These are phyloP conservation scores for Solanum clarkiae DNA, from an alignment of 257 asterid species.

Conservation along the genomic window DNA sequence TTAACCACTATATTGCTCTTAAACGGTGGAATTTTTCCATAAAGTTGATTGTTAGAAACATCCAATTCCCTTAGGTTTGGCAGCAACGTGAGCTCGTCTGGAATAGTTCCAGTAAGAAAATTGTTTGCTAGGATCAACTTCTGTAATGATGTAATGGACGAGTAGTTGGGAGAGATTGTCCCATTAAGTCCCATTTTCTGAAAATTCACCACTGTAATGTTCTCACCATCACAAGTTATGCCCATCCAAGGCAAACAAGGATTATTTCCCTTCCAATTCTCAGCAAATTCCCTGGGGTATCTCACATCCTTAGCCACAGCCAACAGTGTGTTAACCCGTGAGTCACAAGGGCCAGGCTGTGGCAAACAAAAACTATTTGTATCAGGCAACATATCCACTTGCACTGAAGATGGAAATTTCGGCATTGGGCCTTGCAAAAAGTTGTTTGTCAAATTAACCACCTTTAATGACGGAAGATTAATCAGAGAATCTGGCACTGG, in stretches of 20 bases:
- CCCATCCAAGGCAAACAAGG: constrained; percentile 5
- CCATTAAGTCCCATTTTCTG: constrained; percentile 6
- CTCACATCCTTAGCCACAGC: not conserved
- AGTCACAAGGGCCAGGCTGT: not conserved
- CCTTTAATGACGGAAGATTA: not conserved
- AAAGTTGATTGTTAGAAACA: constrained; percentile 7
- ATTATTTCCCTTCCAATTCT: constrained; percentile 10
- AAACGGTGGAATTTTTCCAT: not conserved
- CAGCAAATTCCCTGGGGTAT: not conserved
- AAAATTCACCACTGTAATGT: constrained; percentile 4
- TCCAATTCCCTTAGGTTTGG: not conserved
- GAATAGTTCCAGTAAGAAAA: not conserved
- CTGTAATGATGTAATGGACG: not conserved
- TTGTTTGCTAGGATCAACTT: constrained; percentile 1
- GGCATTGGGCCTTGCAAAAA: constrained; percentile 4
- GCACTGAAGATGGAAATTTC: not conserved
- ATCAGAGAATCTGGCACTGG: constrained; percentile 3
- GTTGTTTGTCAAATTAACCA: not conserved
- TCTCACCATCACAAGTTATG: not conserved
- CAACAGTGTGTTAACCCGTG: constrained; percentile 1
- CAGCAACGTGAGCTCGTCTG: not conserved
- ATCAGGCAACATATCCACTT: not conserved
- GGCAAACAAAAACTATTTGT: not conserved
- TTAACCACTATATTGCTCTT: not conserved
- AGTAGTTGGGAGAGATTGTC: not conserved